These are phyloP conservation scores for Hypoxylon crocopeplum DNA, from an alignment of 495 filamentous ascomycete genomes.

Conservation along the genomic window DNA sequence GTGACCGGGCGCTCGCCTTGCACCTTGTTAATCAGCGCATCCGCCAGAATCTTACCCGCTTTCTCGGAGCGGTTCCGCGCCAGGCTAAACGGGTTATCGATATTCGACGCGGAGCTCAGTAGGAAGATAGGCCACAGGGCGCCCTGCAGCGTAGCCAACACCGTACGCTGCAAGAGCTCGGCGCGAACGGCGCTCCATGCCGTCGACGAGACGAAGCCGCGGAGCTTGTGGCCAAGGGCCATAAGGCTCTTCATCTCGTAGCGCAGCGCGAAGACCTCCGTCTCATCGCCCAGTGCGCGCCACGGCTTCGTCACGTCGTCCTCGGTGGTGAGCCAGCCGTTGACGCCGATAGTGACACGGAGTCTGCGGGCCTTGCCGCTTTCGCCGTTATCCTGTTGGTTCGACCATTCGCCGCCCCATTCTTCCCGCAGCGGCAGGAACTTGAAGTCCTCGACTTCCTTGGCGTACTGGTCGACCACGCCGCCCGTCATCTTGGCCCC, in stretches of 20 bases:
- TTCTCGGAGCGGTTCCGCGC: conserved; percentile 81
- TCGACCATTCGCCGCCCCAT: conserved; percentile 42
- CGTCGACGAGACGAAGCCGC: conserved; percentile 68
- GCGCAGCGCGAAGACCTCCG: conserved; percentile 81
- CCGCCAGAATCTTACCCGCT: conserved; percentile 80
- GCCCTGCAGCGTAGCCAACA: conserved; percentile 74
- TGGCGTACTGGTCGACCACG: conserved; percentile 84
- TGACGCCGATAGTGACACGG: conserved; percentile 81
- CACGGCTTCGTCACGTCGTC: conserved; percentile 78
- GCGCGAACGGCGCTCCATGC: conserved; percentile 74
- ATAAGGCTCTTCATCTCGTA: conserved; percentile 79
- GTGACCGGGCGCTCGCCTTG: conserved; percentile 88
- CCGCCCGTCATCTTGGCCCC: conserved; percentile 85
- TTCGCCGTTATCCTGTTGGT: conserved; percentile 37
- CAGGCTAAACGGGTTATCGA: conserved; percentile 87
- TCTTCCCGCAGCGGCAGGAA: conserved; percentile 75
- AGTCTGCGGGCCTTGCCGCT: conserved; percentile 58
- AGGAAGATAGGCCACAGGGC: conserved; percentile 79
- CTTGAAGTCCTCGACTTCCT: conserved; percentile 85
- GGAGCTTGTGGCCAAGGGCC: conserved; percentile 74
- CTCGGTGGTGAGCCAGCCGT: conserved; percentile 77
- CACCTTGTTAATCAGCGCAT: conserved; percentile 81
- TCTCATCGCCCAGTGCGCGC: conserved; percentile 69
- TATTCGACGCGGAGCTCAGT: conserved; percentile 66
- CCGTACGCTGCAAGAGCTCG: conserved; percentile 76